Conservation (phyloP, 2,329 filamentous ascomycete species). For the Exophiala aquamarina region DNA sequence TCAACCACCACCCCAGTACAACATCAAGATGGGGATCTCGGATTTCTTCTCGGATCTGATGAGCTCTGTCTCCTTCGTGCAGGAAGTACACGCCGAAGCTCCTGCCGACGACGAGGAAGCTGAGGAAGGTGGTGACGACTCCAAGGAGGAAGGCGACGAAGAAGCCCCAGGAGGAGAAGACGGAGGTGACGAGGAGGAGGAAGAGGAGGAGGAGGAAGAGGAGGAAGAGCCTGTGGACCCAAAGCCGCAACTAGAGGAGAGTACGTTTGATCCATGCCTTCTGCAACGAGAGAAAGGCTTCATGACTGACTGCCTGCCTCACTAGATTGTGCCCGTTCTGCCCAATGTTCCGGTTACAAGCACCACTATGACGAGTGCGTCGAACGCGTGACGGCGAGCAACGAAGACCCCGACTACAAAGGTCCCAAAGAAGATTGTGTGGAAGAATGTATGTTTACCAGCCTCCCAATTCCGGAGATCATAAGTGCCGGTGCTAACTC, state of each 20-base stretch:
- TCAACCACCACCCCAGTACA: slow-evolving; percentile 29
- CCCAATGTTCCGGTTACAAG: slow-evolving; percentile 82
- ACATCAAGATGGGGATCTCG: slow-evolving; percentile 64
- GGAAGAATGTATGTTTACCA: slow-evolving; percentile 83
- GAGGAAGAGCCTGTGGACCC: slow-evolving; percentile 80
- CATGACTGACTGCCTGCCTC: slow-evolving; percentile 11
- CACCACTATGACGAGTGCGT: slow-evolving; percentile 99
- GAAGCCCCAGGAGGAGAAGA: slow-evolving; percentile 33
- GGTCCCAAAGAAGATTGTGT: slow-evolving; percentile 90
- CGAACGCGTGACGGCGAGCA: slow-evolving; percentile 75
- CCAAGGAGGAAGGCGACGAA: slow-evolving; percentile 36
- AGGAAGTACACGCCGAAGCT: slow-evolving; percentile 62
- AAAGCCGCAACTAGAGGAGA: slow-evolving; percentile 87
- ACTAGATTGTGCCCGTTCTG: slow-evolving; percentile 84
- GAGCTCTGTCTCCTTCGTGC: slow-evolving; percentile 59
- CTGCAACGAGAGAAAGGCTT: too few species aligned
- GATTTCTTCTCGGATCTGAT: slow-evolving; percentile 65
- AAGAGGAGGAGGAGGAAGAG: slow-evolving; percentile 71
- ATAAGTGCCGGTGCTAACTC: slow-evolving; percentile 18
- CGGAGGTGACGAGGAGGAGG: slow-evolving; percentile 45
- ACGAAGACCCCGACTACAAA: slow-evolving; percentile 69
- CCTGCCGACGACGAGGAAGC: slow-evolving; percentile 51
- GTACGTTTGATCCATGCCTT: slow-evolving; percentile 57
- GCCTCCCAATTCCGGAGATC: background rate
- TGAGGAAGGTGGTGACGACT: slow-evolving; percentile 45